Evolutionary conservation across 768 basidiomycete species (phyloP).

Genomic region (Russula vinacea): DNA sequence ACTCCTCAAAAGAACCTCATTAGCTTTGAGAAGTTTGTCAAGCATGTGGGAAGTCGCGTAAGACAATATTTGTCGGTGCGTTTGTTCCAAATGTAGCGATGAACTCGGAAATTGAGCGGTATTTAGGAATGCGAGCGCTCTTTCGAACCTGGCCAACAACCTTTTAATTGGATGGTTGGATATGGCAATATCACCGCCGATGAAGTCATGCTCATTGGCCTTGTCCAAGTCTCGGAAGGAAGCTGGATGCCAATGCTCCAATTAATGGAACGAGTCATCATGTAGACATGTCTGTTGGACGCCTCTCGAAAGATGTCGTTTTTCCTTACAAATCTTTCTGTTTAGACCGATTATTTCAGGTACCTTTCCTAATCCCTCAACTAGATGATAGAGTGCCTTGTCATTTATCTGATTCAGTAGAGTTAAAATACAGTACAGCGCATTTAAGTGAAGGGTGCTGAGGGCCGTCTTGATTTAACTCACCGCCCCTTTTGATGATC

Average conservation of each 20-base stretch:
- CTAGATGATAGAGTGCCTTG: not conserved
- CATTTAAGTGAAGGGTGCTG: not conserved
- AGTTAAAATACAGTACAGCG: not conserved
- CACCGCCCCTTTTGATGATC: not conserved
- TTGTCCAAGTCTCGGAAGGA: conserved; percentile 26
- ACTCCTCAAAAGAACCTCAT: not conserved
- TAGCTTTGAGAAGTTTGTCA: conserved; percentile 12
- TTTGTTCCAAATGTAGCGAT: not conserved
- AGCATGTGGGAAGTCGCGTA: conserved; percentile 22
- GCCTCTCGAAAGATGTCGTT: not conserved
- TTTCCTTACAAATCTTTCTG: not conserved
- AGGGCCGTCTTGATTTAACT: not conserved
- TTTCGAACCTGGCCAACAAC: too few relatives aligned
- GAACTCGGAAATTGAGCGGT: conserved; percentile 8
- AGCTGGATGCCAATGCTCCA: conserved; percentile 28
- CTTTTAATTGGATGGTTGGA: conserved; percentile 20
- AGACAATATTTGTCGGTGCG: conserved; percentile 12
- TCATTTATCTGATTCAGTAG: not conserved
- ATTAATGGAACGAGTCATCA: conserved; percentile 4
- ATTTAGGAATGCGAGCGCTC: conserved; percentile 11
- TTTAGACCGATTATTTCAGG: not conserved
- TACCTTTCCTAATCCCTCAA: conserved; percentile 1
- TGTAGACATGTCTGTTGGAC: not conserved
- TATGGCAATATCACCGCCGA: conserved; percentile 10
- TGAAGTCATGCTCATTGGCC: conserved; percentile 25